Evolutionary conservation across 306 rosid species (phyloP).

Genomic region (Canavalia gladiata): DNA sequence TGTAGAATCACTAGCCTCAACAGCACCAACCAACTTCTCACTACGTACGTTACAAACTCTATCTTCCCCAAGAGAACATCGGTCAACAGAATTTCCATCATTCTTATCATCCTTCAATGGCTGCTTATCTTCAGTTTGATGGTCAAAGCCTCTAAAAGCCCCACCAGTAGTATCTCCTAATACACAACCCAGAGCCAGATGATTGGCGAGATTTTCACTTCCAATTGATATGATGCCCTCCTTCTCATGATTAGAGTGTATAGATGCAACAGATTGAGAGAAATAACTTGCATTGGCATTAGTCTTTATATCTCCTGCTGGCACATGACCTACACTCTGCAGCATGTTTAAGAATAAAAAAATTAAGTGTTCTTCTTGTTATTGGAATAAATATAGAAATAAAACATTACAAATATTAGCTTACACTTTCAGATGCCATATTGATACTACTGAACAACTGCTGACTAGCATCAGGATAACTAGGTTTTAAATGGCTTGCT

Average conservation of each 20-base stretch:
- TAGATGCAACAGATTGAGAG: slow-evolving; percentile 38
- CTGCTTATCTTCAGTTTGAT: slow-evolving; percentile 45
- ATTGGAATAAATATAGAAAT: slow-evolving; percentile 20
- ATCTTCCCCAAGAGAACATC: slow-evolving; percentile 44
- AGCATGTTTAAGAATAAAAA: slow-evolving; percentile 37
- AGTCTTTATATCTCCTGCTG: slow-evolving; percentile 50
- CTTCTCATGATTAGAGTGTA: slow-evolving; percentile 48
- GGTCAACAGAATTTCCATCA: slow-evolving; percentile 49
- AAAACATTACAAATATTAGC: slow-evolving; percentile 46
- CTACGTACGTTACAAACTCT: slow-evolving; percentile 36
- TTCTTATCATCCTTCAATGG: slow-evolving; percentile 47
- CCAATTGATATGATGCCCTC: slow-evolving; percentile 47
- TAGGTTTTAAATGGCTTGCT: slow-evolving; percentile 50
- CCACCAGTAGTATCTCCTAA: slow-evolving; percentile 43
- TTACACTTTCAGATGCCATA: slow-evolving; percentile 62
- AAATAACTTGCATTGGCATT: slow-evolving; percentile 53
- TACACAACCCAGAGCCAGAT: slow-evolving; percentile 46
- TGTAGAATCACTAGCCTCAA: slow-evolving; percentile 48
- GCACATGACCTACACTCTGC: slow-evolving; percentile 53
- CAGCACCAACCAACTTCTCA: slow-evolving; percentile 47
- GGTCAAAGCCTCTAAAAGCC: slow-evolving; percentile 40
- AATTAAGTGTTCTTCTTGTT: not conserved
- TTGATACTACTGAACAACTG: slow-evolving; percentile 50
- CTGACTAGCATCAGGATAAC: slow-evolving; percentile 53
- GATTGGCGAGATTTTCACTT: slow-evolving; percentile 45